A percentile compares a stretch with the other conserved stretches of the same genome.
Evolutionary conservation across 768 basidiomycete species (phyloP).

Genomic region (Boletus barrowsii): DNA sequence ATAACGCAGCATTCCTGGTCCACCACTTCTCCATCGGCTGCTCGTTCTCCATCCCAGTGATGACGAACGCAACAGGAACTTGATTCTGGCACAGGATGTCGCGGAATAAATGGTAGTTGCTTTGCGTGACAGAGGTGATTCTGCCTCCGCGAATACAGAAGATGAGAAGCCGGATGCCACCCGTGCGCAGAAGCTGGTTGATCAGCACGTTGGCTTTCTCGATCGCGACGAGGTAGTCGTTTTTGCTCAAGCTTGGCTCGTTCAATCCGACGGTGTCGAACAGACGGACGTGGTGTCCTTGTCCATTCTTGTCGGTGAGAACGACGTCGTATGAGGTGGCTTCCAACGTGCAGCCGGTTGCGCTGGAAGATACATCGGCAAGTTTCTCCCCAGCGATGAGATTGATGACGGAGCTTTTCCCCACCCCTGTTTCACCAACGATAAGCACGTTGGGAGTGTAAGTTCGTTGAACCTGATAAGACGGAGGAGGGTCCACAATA

Average conservation of each 20-base stretch:
- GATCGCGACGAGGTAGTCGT: constrained; percentile 23
- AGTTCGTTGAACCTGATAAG: constrained; percentile 10
- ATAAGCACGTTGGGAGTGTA: constrained; percentile 33
- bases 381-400: constrained; percentile 30
- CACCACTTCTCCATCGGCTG: constrained; percentile 33
- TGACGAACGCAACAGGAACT: constrained; percentile 30
- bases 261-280: constrained; percentile 35
- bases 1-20: constrained; percentile 28
- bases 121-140: constrained; percentile 21
- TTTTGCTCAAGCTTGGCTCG: constrained; percentile 19
- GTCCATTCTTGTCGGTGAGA: constrained; percentile 9
- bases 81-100: constrained; percentile 27
- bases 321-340: constrained; percentile 21
- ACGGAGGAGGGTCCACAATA: neutral
- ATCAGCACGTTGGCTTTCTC: constrained; percentile 33
- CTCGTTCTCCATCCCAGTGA: constrained; percentile 32
- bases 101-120: constrained; percentile 29
- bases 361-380: constrained; percentile 28
- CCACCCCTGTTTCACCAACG: constrained; percentile 31
- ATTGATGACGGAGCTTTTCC: constrained; percentile 43
- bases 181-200: constrained; percentile 22
- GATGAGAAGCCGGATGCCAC: constrained; percentile 28
- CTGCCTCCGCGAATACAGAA: constrained; percentile 35
- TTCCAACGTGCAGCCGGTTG: constrained; percentile 35
- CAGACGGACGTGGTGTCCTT: constrained; percentile 18